Evolutionary conservation across 768 basidiomycete species (phyloP).

Genomic region (Hygrophoropsis aurantiaca): DNA sequence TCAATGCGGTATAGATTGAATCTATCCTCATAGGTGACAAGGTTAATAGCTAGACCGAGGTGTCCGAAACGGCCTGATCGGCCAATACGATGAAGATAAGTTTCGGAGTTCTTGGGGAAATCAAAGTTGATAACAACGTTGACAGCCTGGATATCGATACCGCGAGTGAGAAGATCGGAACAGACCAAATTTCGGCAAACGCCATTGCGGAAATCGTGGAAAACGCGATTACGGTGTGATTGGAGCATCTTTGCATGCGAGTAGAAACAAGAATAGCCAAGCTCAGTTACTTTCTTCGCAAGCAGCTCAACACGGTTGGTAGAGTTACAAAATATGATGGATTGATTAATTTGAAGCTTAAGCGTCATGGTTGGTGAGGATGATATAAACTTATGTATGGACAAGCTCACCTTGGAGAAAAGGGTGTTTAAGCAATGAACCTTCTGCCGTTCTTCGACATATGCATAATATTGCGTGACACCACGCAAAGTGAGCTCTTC

Average conservation of each 20-base stretch:
- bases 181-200: constrained; percentile 99
- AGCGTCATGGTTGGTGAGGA: constrained; percentile 5
- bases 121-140: constrained; percentile 99
- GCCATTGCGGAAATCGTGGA: constrained; percentile 99
- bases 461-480: constrained; percentile 99
- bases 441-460: constrained; percentile 98
- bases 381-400: not conserved
- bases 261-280: constrained; percentile 99
- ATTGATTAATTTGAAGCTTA: constrained; percentile 99
- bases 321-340: constrained; percentile 99
- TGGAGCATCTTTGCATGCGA: constrained; percentile 99
- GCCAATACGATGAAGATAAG: constrained; percentile 97
- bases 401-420: constrained; percentile 81
- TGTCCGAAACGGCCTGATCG: constrained; percentile 98
- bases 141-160: constrained; percentile 99
- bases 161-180: constrained; percentile 94
- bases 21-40: constrained; percentile 96
- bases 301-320: constrained; percentile 99
- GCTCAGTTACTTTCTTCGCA: constrained; percentile 98
- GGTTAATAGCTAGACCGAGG: constrained; percentile 93
- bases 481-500: constrained; percentile 98
- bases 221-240: constrained; percentile 97
- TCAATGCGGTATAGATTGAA: constrained; percentile 98
- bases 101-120: constrained; percentile 98
- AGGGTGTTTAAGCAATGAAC: constrained; percentile 99